Percentiles rank a stretch among this genome's conserved stretches.
phyloP scores from a whole-genome alignment of 78 protist species.

The Dictyostelium firmibasis region DNA sequence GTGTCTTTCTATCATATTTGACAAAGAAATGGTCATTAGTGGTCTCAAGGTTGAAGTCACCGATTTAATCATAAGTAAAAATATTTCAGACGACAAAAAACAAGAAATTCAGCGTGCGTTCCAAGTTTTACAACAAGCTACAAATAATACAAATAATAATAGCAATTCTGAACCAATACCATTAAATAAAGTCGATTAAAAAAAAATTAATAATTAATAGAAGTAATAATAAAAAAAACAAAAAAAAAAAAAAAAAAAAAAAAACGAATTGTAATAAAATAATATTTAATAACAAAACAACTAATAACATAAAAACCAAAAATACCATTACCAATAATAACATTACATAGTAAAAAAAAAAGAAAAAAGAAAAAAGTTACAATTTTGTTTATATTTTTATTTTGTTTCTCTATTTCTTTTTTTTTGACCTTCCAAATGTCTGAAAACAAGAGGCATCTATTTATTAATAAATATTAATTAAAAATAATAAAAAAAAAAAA shows the following conservation, averaged over 20 bases:
- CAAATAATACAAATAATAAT: constrained; percentile 23
- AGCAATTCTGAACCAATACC: constrained; percentile 34
- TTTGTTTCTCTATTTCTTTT: background rate
- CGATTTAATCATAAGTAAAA: constrained; percentile 64
- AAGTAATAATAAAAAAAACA: background rate
- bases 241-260: background rate
- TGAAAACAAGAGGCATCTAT: background rate
- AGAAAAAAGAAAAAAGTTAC: too few relatives aligned
- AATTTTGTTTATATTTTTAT: background rate
- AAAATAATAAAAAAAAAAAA: background rate
- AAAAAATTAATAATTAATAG: background rate
- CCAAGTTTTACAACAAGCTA: constrained; percentile 34
- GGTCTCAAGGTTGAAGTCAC: constrained; percentile 39
- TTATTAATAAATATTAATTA: background rate
- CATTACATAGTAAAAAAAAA: background rate
- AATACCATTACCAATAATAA: background rate
- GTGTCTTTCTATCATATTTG: constrained; percentile 35
- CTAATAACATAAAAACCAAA: background rate
- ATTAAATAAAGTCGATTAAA: constrained; percentile 39
- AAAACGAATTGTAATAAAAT: background rate
- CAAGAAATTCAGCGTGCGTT: constrained; percentile 71
- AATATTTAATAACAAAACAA: background rate
- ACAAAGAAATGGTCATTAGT: constrained; percentile 15
- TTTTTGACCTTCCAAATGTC: background rate
- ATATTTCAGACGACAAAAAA: constrained; percentile 19